These are phyloP conservation scores for Echinosophora koreensis DNA, from an alignment of 306 rosid genomes.

Conservation along the genomic window DNA sequence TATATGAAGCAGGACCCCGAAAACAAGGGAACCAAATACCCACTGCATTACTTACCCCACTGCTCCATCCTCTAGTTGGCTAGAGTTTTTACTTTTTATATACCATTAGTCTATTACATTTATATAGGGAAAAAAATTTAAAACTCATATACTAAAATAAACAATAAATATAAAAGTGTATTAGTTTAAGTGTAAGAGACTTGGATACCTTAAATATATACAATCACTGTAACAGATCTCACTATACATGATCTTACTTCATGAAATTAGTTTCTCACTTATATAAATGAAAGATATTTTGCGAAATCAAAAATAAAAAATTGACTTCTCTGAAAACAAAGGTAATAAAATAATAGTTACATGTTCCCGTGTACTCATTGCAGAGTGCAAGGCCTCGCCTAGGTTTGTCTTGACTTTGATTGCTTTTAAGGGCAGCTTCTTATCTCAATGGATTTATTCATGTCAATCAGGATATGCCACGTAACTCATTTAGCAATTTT, in stretches of 20 bases:
- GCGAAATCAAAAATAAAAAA: slow-evolving; percentile 20
- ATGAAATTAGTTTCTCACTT: no score
- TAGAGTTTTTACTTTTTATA: slow-evolving; percentile 19
- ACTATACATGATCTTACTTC: no score
- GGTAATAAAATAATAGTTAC: slow-evolving; percentile 39
- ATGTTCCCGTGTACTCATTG: slow-evolving; percentile 36
- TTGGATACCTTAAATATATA: no score
- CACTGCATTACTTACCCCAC: background rate
- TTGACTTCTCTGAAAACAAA: background rate
- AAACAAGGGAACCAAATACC: slow-evolving; percentile 40
- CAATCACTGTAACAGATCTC: no score
- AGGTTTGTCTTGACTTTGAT: slow-evolving; percentile 48
- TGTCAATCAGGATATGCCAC: slow-evolving; percentile 46
- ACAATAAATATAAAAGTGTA: no score
- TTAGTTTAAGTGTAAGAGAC: no score
- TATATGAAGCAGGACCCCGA: slow-evolving; percentile 11
- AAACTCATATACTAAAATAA: no score
- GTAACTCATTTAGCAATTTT: background rate
- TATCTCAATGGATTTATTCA: slow-evolving; percentile 48
- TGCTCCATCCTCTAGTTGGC: slow-evolving; percentile 15
- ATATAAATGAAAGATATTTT: no score
- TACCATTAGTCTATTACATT: background rate
- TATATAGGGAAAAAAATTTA: no score
- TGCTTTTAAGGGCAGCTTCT: slow-evolving; percentile 50
- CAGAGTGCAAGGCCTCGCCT: slow-evolving; percentile 27